Conservation (phyloP, 73 alveolate genomes). For the Tetrahymena borealis region DNA sequence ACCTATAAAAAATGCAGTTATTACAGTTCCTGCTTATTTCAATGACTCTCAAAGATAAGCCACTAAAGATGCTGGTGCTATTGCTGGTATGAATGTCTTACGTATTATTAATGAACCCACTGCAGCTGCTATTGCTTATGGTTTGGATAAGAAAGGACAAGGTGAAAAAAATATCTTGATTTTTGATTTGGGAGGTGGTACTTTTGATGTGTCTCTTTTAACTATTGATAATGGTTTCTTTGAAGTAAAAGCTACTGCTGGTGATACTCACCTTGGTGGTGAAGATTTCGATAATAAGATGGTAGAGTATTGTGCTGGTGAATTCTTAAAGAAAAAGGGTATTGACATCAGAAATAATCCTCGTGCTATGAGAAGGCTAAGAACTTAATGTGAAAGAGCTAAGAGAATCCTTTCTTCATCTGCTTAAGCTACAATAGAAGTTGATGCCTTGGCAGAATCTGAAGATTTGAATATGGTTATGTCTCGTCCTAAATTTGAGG, state of each 20-base stretch:
- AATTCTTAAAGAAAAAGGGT: conserved; percentile 51
- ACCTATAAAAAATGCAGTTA: conserved; percentile 68
- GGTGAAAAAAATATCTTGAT: conserved; percentile 79
- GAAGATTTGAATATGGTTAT: conserved; percentile 58
- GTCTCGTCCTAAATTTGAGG: conserved; percentile 74
- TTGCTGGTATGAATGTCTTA: conserved; percentile 86
- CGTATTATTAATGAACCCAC: conserved; percentile 86
- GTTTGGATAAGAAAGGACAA: conserved; percentile 45
- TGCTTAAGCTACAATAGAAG: conserved; percentile 60
- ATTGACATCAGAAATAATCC: conserved; percentile 48
- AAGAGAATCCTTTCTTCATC: conserved; percentile 77
- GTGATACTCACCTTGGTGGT: conserved; percentile 95
- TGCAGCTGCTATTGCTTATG: conserved; percentile 84
- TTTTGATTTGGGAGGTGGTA: conserved; percentile 81
- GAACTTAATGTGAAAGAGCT: conserved; percentile 78
- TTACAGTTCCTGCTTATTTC: conserved; percentile 81
- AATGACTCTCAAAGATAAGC: conserved; percentile 87
- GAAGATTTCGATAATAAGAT: conserved; percentile 90
- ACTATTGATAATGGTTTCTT: conserved; percentile 84
- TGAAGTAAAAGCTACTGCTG: conserved; percentile 85
- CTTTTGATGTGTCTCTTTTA: conserved; percentile 76
- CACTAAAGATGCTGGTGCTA: conserved; percentile 90
- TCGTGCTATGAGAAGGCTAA: conserved; percentile 76
- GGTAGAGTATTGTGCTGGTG: conserved; percentile 59
- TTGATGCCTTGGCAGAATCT: conserved; percentile 73